Evolutionary conservation across 2,329 filamentous ascomycete genomes (phyloP), one percentile per base, ranked within the genome.

Genomic region (Chalaropsis ovoidea): DNA sequence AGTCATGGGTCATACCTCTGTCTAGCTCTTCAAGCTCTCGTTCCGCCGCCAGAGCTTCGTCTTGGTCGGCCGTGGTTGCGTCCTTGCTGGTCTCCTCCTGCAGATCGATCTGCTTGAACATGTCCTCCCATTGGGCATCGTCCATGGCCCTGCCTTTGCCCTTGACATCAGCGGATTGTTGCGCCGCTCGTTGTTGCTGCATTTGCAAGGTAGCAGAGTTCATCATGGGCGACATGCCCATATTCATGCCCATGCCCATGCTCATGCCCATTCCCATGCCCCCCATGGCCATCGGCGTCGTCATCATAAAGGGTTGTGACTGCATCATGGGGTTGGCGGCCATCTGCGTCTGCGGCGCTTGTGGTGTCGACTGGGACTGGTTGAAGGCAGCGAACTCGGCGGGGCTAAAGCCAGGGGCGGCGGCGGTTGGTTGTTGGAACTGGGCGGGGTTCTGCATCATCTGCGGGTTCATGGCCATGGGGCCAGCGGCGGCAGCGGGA

Each of bases 61-160:
- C 65, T 43, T 61, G 47, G 39, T 35, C 27, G 17, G 52, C 45
- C 31, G 52, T 45, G 35, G 45, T 64, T 35, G 86, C 85, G 49
- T 86, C 86, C 45, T 76, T 75, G 65, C 78, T 78, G 70, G 80
- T 78, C 64, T 77, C 75, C 62, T 81, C 78, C 68, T 80, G 75
- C 71, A 82, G 77, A 72, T 86, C 82, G 73, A 96, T 86, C 75
- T 94, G 85, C 66, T 90, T 89, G 75, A 99, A 99, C 75, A 97
- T 91, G 71, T 91, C 90, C 76, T 97, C 93, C 94, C 94, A 97
- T 73, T 95, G 88, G 72, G 87, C 80, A 71, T 99, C 93, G 73
- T 96, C 90, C 13, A 97, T 87, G 77, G 97, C 84, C 76, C 95
- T 95, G 47, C 89, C 92, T 74, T 97, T 97, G 67, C 88, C 89